Percentiles rank a stretch among this genome's conserved stretches.
phyloP scores from a whole-genome alignment of 208 protist genomes.

The Acanthamoeba culbertsoni region DNA sequence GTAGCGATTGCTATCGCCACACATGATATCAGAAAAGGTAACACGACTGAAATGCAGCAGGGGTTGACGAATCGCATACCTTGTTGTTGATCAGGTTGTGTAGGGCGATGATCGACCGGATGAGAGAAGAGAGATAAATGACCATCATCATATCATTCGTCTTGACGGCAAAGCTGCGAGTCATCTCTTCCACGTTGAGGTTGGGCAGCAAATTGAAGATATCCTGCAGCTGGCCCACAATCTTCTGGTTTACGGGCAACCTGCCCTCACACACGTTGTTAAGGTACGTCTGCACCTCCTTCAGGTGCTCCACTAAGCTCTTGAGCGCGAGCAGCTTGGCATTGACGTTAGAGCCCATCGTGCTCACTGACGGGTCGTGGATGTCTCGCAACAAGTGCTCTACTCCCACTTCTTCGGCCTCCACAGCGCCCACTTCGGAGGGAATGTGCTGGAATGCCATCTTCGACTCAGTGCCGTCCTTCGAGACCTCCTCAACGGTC shows the following conservation, averaged over 20 bases:
- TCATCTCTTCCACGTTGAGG: slow-evolving; percentile 81
- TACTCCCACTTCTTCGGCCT: slow-evolving; percentile 99
- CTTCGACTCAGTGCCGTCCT: slow-evolving; percentile 82
- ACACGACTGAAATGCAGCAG: background rate
- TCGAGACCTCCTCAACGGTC: slow-evolving; percentile 85
- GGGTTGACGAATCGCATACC: slow-evolving; percentile 18
- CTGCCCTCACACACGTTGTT: slow-evolving; percentile 79
- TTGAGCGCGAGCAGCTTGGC: slow-evolving; percentile 93
- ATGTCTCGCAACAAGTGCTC: slow-evolving; percentile 97
- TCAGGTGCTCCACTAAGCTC: slow-evolving; percentile 83
- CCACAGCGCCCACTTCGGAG: slow-evolving; percentile 93
- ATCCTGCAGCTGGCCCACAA: slow-evolving; percentile 89
- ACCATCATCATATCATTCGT: slow-evolving; percentile 84
- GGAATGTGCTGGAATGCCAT: slow-evolving; percentile 89
- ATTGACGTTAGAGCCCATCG: slow-evolving; percentile 93
- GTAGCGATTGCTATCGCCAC: background rate
- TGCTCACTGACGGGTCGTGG: slow-evolving; percentile 91
- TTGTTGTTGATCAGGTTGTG: slow-evolving; percentile 95
- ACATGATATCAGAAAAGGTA: background rate
- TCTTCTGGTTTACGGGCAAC: slow-evolving; percentile 90
- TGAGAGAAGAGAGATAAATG: slow-evolving; percentile 89
- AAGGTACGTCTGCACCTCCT: slow-evolving; percentile 80
- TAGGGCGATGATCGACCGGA: slow-evolving; percentile 89
- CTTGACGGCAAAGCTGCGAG: slow-evolving; percentile 83
- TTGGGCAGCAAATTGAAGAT: slow-evolving; percentile 94